A percentile compares a stretch with the other conserved stretches of the same genome.
These are phyloP conservation scores for Apophysomyces elegans DNA, from an alignment of 371 early-diverging fungal genomes.

Conservation along the genomic window DNA sequence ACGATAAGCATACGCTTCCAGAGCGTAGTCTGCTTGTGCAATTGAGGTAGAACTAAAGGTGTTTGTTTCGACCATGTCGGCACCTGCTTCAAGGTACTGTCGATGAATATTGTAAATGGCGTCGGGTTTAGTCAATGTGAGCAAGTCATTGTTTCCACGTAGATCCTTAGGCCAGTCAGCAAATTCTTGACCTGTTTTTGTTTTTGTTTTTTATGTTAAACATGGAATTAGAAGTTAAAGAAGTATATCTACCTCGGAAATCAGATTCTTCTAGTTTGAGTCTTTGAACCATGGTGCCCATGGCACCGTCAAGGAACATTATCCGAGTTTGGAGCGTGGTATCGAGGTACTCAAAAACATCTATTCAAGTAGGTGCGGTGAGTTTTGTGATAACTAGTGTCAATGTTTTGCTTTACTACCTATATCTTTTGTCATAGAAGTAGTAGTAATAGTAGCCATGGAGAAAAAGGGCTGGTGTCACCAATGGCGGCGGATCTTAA, in stretches of 20 bases:
- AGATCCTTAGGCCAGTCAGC: slow-evolving; percentile 81
- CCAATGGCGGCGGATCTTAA: not conserved
- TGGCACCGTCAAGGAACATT: slow-evolving; percentile 93
- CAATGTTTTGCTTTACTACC: not conserved
- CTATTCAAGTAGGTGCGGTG: slow-evolving; percentile 16
- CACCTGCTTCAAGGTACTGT: slow-evolving; percentile 88
- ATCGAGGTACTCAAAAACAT: slow-evolving; percentile 71
- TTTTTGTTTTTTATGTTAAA: no score
- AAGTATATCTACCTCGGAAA: slow-evolving; percentile 65
- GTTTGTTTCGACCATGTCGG: slow-evolving; percentile 94
- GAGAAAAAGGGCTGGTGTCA: slow-evolving; percentile 5
- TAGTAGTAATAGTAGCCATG: not conserved
- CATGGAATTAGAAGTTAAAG: not conserved
- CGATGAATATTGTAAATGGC: slow-evolving; percentile 87
- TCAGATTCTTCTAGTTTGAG: slow-evolving; percentile 81
- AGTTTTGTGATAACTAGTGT: not conserved
- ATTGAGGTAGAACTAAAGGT: slow-evolving; percentile 91
- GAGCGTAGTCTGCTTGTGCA: slow-evolving; percentile 89
- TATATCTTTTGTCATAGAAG: not conserved
- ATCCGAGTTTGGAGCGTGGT: slow-evolving; percentile 79
- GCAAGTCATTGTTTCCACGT: slow-evolving; percentile 93
- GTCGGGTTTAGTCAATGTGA: slow-evolving; percentile 89
- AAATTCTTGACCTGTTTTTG: slow-evolving; percentile 72
- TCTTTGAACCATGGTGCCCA: slow-evolving; percentile 94
- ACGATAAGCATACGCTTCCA: slow-evolving; percentile 85